phyloP scores from a whole-genome alignment of 768 basidiomycete species.

The Fomitopsis pulvina region DNA sequence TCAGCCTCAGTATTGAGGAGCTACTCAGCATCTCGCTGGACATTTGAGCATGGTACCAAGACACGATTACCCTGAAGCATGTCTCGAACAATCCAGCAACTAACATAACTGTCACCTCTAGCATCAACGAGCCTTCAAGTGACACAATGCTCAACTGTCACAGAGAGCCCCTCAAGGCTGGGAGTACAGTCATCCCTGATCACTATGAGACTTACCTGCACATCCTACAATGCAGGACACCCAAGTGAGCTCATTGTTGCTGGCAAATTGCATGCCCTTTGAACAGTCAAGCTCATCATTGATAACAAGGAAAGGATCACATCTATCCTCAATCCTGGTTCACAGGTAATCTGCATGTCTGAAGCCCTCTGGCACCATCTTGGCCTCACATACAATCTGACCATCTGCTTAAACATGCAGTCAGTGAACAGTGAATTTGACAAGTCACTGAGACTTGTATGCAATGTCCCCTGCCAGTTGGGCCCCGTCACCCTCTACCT shows the following conservation, averaged over 20 bases:
- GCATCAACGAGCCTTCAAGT: too few relatives aligned
- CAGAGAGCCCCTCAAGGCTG: not conserved
- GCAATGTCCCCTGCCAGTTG: constrained; percentile 1
- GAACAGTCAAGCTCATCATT: constrained; percentile 9
- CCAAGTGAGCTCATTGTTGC: constrained; percentile 5
- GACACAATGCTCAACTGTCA: too few relatives aligned
- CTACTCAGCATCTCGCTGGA: too few relatives aligned
- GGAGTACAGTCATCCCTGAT: constrained; percentile 7
- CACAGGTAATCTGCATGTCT: constrained; percentile 19
- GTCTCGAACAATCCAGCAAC: too few relatives aligned
- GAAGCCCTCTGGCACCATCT: constrained; percentile 11
- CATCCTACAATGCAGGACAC: not conserved
- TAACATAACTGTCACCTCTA: too few relatives aligned
- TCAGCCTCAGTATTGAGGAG: too few relatives aligned
- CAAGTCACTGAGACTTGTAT: constrained; percentile 8
- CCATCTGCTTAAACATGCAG: constrained; percentile 9
- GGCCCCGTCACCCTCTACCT: constrained; percentile 2
- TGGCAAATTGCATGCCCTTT: constrained; percentile 9
- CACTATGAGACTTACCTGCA: constrained; percentile 9
- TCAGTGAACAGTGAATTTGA: constrained; percentile 8
- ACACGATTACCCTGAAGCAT: too few relatives aligned
- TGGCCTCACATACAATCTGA: constrained; percentile 11
- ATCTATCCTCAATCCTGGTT: constrained; percentile 17
- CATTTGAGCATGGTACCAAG: too few relatives aligned
- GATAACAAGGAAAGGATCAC: constrained; percentile 5